Conservation (phyloP, 192 early-diverging fungal genomes). For the Entomortierella beljakovae region DNA sequence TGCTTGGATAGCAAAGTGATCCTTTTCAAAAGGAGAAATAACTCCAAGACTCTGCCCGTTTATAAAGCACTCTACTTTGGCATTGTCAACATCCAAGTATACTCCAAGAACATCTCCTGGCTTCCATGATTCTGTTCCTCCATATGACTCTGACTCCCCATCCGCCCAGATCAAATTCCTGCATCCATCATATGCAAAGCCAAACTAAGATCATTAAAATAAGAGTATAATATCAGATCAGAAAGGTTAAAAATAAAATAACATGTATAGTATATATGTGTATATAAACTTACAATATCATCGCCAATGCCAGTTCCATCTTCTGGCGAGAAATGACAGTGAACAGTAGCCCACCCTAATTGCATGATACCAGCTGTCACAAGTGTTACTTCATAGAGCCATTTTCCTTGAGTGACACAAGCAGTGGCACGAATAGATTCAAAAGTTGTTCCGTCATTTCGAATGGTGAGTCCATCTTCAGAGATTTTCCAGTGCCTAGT, state of each 20-base stretch:
- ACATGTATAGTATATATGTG: neutral
- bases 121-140: conserved; percentile 64
- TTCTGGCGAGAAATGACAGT: conserved; percentile 78
- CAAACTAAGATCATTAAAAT: conserved; percentile 60
- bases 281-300: conserved; percentile 55
- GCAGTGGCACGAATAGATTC: conserved; percentile 74
- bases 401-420: conserved; percentile 71
- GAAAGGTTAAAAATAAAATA: neutral
- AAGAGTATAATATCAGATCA: conserved; percentile 2
- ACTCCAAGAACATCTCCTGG: conserved; percentile 63
- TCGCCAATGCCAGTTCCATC: conserved; percentile 84
- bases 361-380: conserved; percentile 82
- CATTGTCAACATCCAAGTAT: conserved; percentile 74
- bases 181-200: conserved; percentile 84
- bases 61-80: conserved; percentile 67
- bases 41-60: conserved; percentile 79
- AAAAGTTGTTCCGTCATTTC: conserved; percentile 84
- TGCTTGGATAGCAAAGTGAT: conserved; percentile 50
- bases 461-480: conserved; percentile 65
- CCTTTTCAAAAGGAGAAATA: conserved; percentile 50
- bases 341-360: conserved; percentile 78
- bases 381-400: conserved; percentile 78
- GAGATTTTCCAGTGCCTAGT: conserved; percentile 67
- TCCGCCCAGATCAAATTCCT: conserved; percentile 75
- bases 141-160: conserved; percentile 62